Base-by-base conservation (phyloP, 257 asterid genomes). In the Capsicum pubescens region DNA sequence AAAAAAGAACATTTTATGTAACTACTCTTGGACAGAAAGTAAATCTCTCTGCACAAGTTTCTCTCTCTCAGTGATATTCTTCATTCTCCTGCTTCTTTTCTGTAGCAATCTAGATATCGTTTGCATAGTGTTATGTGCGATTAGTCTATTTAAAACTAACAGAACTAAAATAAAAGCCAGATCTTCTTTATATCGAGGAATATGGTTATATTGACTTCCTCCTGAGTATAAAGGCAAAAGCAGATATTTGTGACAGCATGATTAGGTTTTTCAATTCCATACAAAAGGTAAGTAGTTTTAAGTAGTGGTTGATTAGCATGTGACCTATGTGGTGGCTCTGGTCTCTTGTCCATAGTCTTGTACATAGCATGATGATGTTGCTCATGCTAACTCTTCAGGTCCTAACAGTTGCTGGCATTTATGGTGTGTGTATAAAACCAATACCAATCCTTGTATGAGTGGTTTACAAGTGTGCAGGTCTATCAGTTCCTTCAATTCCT, bases 181-280 rank as follows among this genome's bases (percentile, higher is more conserved):
- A 92, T 82, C 66, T 96, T 88, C 95, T 93, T 26, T 96, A 93
- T 87, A 97, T 92, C 39, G 98, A 94, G 78, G 87, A 96, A 21
- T 96, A 96, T 36, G 98, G 98, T 7, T 98, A 96, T 83, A 76
- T 96, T 15, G 99, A 96, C 89, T 94, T 96, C 92, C 94, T 96
- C 44, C 69, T 94, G 86, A 90, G 99, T 59, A 89, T 83, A 60
- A 92, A 72, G 35, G 81, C 95, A 10, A 93, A 92, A 88, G 87
- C 88, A 91, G 99, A 96, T 87, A 91, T 96, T 83, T 96, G 94
- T 68, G 91, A 92, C 63, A 87, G 83, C 76, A 90, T 94, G 95
- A 89, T 92, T 44, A 86, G 89, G 39, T 96, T 94, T 89, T 92
- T 96, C 86, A 87, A 85, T 86, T 92, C 98, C 71, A 68, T 86